Conservation (phyloP, 257 asterid genomes). For the Oldenlandia corymbosa region DNA sequence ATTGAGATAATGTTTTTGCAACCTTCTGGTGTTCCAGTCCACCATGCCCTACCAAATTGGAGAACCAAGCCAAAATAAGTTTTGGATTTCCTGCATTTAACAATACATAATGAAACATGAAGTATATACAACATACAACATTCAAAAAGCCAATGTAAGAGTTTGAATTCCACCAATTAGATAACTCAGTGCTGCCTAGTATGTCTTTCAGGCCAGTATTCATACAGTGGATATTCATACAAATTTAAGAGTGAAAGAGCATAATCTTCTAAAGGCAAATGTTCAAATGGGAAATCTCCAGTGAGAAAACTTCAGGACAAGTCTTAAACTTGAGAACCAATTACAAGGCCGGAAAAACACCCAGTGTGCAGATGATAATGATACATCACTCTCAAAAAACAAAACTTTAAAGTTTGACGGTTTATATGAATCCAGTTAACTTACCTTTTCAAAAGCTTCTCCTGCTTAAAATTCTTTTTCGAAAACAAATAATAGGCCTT, state of each 20-base stretch:
- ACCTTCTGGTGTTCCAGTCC: slow-evolving; percentile 69
- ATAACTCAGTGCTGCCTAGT: no score
- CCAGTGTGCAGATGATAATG: no score
- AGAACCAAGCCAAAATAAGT: slow-evolving; percentile 83
- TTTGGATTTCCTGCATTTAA: slow-evolving; percentile 60
- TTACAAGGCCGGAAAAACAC: no score
- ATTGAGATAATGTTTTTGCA: slow-evolving; percentile 85
- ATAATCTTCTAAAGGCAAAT: not conserved
- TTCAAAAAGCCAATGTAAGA: not conserved
- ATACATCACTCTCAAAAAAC: not conserved
- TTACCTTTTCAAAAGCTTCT: slow-evolving; percentile 70
- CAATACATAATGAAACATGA: not conserved
- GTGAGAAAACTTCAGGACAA: no score
- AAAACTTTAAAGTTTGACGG: not conserved
- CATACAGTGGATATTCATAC: no score
- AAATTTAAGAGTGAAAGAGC: not conserved
- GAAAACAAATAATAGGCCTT: slow-evolving; percentile 72
- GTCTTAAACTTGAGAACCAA: no score
- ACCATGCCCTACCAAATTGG: slow-evolving; percentile 54
- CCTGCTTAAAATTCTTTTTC: slow-evolving; percentile 58
- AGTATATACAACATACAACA: not conserved
- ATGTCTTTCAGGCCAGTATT: no score
- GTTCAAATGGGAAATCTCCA: no score
- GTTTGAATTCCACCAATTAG: no score
- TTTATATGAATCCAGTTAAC: slow-evolving; percentile 1